Evolutionary conservation across 176 grass and related monocot species (phyloP).

Genomic region (Bromus sterilis): DNA sequence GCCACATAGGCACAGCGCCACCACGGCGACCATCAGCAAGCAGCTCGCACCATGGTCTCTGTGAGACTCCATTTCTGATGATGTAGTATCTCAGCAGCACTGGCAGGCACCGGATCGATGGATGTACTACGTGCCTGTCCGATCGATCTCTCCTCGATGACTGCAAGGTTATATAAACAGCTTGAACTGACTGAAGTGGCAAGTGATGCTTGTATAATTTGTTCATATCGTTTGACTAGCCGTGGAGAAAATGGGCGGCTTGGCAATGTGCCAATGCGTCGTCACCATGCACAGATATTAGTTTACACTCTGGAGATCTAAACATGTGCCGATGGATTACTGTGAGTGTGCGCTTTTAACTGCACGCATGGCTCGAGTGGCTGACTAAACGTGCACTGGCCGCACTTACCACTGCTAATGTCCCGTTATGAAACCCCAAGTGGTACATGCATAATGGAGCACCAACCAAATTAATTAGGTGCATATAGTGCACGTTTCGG

Average conservation of each 20-base stretch:
- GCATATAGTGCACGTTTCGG: not conserved
- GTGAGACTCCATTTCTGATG: not conserved
- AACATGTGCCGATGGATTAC: not conserved
- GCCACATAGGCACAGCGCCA: slow-evolving; percentile 33
- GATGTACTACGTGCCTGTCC: not conserved
- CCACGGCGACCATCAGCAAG: not conserved
- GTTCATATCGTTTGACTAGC: not conserved
- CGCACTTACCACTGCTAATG: slow-evolving; percentile 4
- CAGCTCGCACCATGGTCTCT: not conserved
- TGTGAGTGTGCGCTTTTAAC: not conserved
- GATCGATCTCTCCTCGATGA: not conserved
- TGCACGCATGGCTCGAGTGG: not conserved
- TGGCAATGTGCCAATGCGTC: not conserved
- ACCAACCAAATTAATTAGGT: not conserved
- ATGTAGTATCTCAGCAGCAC: not conserved
- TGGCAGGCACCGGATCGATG: not conserved
- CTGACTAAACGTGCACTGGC: not conserved
- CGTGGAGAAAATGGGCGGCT: slow-evolving; percentile 3
- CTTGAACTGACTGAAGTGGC: not conserved
- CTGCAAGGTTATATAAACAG: slow-evolving; percentile 37
- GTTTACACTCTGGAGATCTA: not conserved
- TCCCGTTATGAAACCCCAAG: not conserved
- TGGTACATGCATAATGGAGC: slow-evolving; percentile 12
- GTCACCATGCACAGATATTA: not conserved
- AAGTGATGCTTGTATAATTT: not conserved